These are phyloP conservation scores for Pseudopyricularia javanii DNA, from an alignment of 2,329 filamentous ascomycete species.

Conservation along the genomic window DNA sequence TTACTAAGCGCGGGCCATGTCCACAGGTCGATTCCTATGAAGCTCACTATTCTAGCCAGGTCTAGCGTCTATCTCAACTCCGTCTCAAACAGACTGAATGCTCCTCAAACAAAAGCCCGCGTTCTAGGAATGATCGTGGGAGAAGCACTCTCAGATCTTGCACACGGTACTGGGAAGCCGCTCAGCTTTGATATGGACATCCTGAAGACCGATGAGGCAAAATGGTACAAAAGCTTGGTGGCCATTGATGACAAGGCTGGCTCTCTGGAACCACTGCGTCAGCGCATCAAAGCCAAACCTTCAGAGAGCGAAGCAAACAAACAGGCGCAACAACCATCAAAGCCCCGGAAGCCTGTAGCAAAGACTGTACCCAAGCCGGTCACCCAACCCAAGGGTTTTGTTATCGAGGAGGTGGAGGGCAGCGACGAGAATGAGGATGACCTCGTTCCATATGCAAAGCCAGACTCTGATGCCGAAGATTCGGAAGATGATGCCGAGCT, in stretches of 20 bases:
- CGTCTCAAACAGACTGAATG: slow-evolving; percentile 73
- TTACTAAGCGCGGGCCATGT: slow-evolving; percentile 69
- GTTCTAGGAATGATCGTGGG: slow-evolving; percentile 85
- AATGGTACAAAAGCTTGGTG: slow-evolving; percentile 61
- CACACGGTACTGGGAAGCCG: slow-evolving; percentile 55
- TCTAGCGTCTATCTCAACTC: slow-evolving; percentile 63
- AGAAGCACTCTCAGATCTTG: slow-evolving; percentile 52
- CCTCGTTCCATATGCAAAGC: slow-evolving; percentile 69
- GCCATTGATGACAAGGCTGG: slow-evolving; percentile 52
- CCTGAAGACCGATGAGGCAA: slow-evolving; percentile 57
- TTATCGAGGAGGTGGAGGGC: slow-evolving; percentile 55
- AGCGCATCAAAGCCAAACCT: slow-evolving; percentile 8
- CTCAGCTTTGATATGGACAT: slow-evolving; percentile 82
- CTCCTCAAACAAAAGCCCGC: slow-evolving; percentile 61
- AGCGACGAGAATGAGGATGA: slow-evolving; percentile 53
- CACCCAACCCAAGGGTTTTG: slow-evolving; percentile 17
- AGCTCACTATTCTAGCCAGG: slow-evolving; percentile 56
- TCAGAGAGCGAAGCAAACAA: slow-evolving; percentile 3
- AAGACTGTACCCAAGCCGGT: slow-evolving; percentile 14
- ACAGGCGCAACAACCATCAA: slow-evolving; percentile 5
- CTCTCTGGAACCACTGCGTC: slow-evolving; percentile 33
- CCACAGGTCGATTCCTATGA: slow-evolving; percentile 50
- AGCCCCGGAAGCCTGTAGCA: slow-evolving; percentile 2
- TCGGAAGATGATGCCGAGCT: slow-evolving; percentile 88
- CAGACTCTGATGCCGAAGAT: slow-evolving; percentile 79